Evolutionary conservation across 352 stramenopile genomes (phyloP).

Genomic region (Pythium periplocum): DNA sequence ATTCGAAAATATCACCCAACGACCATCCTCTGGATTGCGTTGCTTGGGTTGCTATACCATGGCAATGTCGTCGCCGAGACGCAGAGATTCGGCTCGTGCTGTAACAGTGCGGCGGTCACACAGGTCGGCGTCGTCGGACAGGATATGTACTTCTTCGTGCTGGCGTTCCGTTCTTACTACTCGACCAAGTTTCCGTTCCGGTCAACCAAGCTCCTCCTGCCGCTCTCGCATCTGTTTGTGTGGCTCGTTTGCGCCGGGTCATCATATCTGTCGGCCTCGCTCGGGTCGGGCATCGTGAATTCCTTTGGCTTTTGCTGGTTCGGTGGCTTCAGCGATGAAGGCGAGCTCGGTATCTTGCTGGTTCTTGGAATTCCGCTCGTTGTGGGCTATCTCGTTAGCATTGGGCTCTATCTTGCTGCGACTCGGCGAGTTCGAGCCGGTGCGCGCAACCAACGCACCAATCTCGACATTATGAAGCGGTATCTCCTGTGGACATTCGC

Average conservation of each 20-base stretch:
- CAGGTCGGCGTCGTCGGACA: conserved; percentile 72
- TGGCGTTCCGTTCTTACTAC: conserved; percentile 86
- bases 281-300: conserved; percentile 43
- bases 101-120: conserved; percentile 48
- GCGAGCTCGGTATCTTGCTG: conserved; percentile 46
- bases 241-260: conserved; percentile 48
- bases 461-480: conserved; percentile 71
- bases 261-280: conserved; percentile 42
- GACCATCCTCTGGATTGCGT: conserved; percentile 75
- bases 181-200: conserved; percentile 85
- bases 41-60: conserved; percentile 80
- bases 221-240: conserved; percentile 67
- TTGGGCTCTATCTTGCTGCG: conserved; percentile 65
- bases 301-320: conserved; percentile 87
- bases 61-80: conserved; percentile 55
- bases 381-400: conserved; percentile 65
- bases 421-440: conserved; percentile 68
- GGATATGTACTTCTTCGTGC: conserved; percentile 82
- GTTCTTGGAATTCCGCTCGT: conserved; percentile 56
- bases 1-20: conserved; percentile 76
- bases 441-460: conserved; percentile 41
- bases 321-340: conserved; percentile 20
- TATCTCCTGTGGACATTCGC: conserved; percentile 72
- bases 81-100: conserved; percentile 49
- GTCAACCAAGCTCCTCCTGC: conserved; percentile 59